Percentiles rank a stretch among this genome's conserved stretches.
These are phyloP conservation scores for Populus deltoides DNA, from an alignment of 345 rosid species.

Conservation along the genomic window DNA sequence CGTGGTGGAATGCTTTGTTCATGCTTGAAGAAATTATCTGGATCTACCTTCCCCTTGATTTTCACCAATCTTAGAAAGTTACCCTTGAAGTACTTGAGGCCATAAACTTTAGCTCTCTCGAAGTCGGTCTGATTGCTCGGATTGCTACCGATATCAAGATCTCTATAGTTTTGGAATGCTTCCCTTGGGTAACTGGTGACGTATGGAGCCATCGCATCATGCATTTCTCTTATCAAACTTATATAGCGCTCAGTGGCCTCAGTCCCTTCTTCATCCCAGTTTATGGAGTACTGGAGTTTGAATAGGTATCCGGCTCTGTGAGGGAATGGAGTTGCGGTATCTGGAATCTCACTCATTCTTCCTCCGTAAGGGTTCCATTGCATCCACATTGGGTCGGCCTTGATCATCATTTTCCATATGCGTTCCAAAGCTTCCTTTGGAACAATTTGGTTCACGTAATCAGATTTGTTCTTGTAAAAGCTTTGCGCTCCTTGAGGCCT, in stretches of 20 bases:
- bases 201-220: background rate
- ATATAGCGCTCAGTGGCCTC: background rate
- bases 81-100: background rate
- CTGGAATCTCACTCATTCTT: slow-evolving; percentile 10
- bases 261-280: background rate
- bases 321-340: slow-evolving; percentile 9
- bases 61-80: background rate
- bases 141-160: slow-evolving; percentile 1
- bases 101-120: background rate
- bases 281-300: slow-evolving; percentile 5
- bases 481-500: background rate
- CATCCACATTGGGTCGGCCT: background rate
- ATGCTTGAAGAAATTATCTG: slow-evolving; percentile 1
- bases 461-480: slow-evolving; percentile 8
- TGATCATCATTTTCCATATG: slow-evolving; percentile 11
- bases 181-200: background rate
- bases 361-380: slow-evolving; percentile 21
- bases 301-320: slow-evolving; percentile 15
- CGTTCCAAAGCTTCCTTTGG: background rate
- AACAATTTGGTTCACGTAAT: slow-evolving; percentile 8
- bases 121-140: background rate
- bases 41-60: background rate
- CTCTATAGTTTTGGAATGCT: slow-evolving; percentile 3
- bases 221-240: slow-evolving; percentile 2
- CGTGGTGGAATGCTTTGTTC: background rate